Conservation (phyloP, 192 early-diverging fungal species). For the Coemansia sp. region DNA sequence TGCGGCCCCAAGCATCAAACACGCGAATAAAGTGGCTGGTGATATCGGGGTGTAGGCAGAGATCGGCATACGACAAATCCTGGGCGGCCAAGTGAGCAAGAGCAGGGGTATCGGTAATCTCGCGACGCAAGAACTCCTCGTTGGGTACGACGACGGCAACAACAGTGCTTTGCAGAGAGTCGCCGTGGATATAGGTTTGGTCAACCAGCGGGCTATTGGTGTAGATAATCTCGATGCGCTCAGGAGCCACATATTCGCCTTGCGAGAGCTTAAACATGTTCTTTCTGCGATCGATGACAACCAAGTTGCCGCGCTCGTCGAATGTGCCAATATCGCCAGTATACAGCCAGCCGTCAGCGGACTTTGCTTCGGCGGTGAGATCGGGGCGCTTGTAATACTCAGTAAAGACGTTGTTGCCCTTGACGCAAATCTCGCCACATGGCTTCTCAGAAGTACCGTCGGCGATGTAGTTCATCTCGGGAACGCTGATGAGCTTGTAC, state of each 20-base stretch:
- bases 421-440: slow-evolving; percentile 81
- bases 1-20: slow-evolving; percentile 58
- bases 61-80: slow-evolving; percentile 46
- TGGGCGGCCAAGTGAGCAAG: slow-evolving; percentile 28
- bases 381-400: slow-evolving; percentile 80
- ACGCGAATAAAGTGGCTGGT: slow-evolving; percentile 49
- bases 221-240: slow-evolving; percentile 79
- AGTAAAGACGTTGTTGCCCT: slow-evolving; percentile 75
- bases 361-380: slow-evolving; percentile 74
- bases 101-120: slow-evolving; percentile 42
- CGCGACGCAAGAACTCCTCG: slow-evolving; percentile 57
- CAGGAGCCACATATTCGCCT: slow-evolving; percentile 81
- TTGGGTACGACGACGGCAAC: slow-evolving; percentile 81
- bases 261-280: slow-evolving; percentile 84
- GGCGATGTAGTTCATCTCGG: slow-evolving; percentile 71
- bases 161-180: slow-evolving; percentile 71
- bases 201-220: slow-evolving; percentile 61
- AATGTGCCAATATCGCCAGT: slow-evolving; percentile 86
- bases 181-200: slow-evolving; percentile 78
- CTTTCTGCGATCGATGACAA: slow-evolving; percentile 82
- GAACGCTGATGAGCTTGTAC: slow-evolving; percentile 79
- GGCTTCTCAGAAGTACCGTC: slow-evolving; percentile 54
- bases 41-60: slow-evolving; percentile 65
- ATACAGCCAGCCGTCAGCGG: slow-evolving; percentile 79
- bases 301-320: slow-evolving; percentile 66